Evolutionary conservation across 208 protist species (phyloP), one percentile per base, ranked within the genome.

Genomic region (Trypanosoma rangeli): DNA sequence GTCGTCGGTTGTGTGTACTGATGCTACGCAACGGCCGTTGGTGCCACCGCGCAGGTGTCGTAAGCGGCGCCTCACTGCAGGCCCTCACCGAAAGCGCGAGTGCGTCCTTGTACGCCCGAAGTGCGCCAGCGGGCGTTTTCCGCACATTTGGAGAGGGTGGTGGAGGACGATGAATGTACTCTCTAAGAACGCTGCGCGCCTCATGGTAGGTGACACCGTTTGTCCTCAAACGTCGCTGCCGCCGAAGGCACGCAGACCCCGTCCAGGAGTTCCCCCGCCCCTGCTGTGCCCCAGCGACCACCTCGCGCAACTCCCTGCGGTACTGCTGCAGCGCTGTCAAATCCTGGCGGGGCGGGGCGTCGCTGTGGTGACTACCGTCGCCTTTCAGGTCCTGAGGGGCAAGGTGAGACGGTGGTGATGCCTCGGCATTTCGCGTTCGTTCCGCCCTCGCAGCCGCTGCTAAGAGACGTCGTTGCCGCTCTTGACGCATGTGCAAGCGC

Each of bases 401-500:
- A 7, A 49, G 46, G 46, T 42, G 39, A 26, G 48, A 37, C 18
- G 69, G 16, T 46, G 39, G 26, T 9, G 24, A 10, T 15, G 28
- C 28, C 20, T 35, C 39, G 54, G 10, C 18, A 24, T 39, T 60
- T 54, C 59, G 58, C 49, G 58, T 58, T 46, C 35, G 39, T 20
- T 53, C 42, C 9, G 69, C 22, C 22, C 56, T 72, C 12, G 20
- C 20, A 46, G 69, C 26, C 8, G 68, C 31, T 10, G 57, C 69
- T 13, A 35, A 44, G 3, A 85, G 72, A 13, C 80, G 66, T 3
- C 56, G 70, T 29, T 56, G 61, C 5, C 80, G 68, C 55, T 80
- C 80, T n/a, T 63, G 61, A 29, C 80, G 70, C 80, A 85, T 85
- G 9, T 76, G 37, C 9, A 46, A 48, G 7, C 71, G 70, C 80